Percentiles rank a stretch among this genome's conserved stretches.
These are phyloP conservation scores for Fusarium drepaniforme DNA, from an alignment of 2,329 filamentous ascomycete genomes.

Conservation along the genomic window DNA sequence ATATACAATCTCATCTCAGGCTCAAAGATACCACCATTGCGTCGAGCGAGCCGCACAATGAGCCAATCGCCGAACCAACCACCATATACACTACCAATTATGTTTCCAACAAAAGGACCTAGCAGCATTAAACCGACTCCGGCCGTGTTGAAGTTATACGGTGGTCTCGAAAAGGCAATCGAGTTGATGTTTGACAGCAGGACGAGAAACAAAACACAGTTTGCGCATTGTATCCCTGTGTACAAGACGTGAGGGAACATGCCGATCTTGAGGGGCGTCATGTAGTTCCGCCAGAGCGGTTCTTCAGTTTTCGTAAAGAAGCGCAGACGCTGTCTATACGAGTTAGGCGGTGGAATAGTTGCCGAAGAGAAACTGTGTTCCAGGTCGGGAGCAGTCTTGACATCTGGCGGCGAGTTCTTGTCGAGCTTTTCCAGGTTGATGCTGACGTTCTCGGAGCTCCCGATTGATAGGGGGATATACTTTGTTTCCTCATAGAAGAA, in stretches of 20 bases:
- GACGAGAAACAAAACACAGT: background rate
- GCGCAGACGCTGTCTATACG: background rate
- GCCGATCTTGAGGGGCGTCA: constrained; percentile 3
- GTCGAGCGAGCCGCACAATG: background rate
- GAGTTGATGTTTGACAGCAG: constrained; percentile 41
- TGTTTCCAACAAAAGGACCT: background rate
- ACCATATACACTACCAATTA: background rate
- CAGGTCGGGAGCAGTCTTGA: background rate
- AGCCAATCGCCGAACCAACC: background rate
- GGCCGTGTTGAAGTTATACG: constrained; percentile 39
- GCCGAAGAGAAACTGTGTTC: background rate
- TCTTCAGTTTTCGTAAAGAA: constrained; percentile 25
- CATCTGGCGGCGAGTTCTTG: background rate
- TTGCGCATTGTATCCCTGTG: constrained; percentile 37
- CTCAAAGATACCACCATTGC: background rate
- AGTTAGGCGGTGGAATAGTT: background rate
- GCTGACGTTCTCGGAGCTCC: background rate
- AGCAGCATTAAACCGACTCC: constrained; percentile 24
- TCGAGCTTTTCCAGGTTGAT: background rate
- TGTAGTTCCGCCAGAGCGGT: constrained; percentile 12
- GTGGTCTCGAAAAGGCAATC: constrained; percentile 48
- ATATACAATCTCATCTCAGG: background rate
- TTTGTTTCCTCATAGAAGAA: constrained; percentile 41
- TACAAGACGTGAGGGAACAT: constrained; percentile 53
- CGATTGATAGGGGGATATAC: constrained; percentile 26